A percentile compares a stretch with the other conserved stretches of the same genome.
phyloP scores from a whole-genome alignment of 1,284 basidiomycete genomes.

The Microbotryum intermedium region DNA sequence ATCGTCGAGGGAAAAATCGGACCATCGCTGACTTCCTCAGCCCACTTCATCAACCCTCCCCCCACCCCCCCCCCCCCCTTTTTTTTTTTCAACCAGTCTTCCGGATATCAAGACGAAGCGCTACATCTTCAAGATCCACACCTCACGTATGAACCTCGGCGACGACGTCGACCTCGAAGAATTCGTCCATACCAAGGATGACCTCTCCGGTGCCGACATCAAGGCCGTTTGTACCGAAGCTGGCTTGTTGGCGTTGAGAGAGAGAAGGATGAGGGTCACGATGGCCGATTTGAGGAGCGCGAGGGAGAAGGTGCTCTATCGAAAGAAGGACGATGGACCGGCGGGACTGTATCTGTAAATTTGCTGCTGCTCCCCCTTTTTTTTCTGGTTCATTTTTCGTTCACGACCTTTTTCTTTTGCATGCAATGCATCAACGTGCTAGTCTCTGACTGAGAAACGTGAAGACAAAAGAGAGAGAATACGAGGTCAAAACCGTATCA shows the following conservation, averaged over 20 bases:
- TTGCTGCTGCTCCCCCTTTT: too few species aligned
- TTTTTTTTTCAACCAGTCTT: conserved; percentile 54
- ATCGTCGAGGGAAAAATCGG: neutral
- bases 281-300: conserved; percentile 48
- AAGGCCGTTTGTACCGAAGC: conserved; percentile 80
- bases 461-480: too few species aligned
- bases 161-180: conserved; percentile 94
- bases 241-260: conserved; percentile 83
- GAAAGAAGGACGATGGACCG: conserved; percentile 36
- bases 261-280: conserved; percentile 92
- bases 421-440: neutral
- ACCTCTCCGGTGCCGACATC: conserved; percentile 89
- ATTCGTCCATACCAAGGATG: conserved; percentile 92
- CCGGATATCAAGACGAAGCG: conserved; percentile 94
- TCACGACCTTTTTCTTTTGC: neutral
- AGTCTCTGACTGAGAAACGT: too few species aligned
- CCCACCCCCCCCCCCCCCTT: neutral
- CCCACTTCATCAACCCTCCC: neutral
- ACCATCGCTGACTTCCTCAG: too few species aligned
- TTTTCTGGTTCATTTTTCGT: neutral
- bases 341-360: conserved; percentile 34
- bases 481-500: too few species aligned
- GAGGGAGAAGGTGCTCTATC: conserved; percentile 37
- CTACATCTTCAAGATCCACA: conserved; percentile 96
- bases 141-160: conserved; percentile 84